Conservation (phyloP, 129 eudicot genomes). For the Arctium minus region DNA sequence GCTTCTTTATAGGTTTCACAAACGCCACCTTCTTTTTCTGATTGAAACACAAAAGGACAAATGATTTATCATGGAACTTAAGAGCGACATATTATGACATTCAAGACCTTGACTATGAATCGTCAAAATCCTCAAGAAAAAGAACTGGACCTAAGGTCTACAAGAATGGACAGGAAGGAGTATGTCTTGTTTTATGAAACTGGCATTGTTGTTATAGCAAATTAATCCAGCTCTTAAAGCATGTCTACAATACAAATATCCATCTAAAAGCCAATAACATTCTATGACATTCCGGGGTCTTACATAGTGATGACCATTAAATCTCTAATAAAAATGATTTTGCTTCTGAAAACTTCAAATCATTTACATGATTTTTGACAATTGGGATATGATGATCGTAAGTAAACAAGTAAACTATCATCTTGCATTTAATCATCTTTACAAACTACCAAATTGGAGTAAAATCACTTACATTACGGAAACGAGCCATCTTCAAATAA, state of each 20-base stretch:
- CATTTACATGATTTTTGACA: background rate
- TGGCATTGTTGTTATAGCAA: background rate
- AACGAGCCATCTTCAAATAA: conserved; percentile 56
- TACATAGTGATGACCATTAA: background rate
- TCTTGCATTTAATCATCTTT: background rate
- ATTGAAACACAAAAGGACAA: background rate
- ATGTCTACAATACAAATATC: background rate
- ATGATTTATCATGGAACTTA: background rate
- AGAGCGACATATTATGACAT: background rate
- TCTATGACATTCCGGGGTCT: background rate
- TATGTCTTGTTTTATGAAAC: background rate
- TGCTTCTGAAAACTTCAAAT: background rate
- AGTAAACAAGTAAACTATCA: background rate
- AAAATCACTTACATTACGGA: conserved; percentile 53
- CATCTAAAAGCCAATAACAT: background rate
- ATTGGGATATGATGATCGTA: background rate
- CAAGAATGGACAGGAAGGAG: background rate
- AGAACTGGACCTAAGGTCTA: background rate
- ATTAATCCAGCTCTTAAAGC: background rate
- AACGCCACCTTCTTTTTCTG: conserved; percentile 66
- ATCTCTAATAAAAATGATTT: no score
- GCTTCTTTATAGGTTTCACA: conserved; percentile 50
- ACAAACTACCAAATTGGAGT: background rate
- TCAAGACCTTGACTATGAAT: background rate
- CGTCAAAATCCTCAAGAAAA: background rate